Conservation (phyloP, 1,139 yeast genomes). For the Sugiyamaella castrensis region DNA sequence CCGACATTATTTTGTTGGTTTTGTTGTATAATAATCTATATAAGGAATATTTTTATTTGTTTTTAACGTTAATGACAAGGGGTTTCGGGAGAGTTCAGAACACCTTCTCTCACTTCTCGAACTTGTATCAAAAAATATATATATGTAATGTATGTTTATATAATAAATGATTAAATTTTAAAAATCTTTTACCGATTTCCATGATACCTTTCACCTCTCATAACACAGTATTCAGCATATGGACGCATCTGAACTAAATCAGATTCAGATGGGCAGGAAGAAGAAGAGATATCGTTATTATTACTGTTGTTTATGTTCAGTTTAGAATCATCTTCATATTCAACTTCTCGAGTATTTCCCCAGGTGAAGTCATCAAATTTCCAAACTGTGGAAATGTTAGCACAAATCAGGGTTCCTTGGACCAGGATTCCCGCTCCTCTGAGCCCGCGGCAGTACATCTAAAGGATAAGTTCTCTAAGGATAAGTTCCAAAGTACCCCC, state of each 20-base stretch:
- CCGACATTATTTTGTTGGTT: conserved; percentile 38
- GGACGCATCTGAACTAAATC: conserved; percentile 11
- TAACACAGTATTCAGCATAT: conserved; percentile 12
- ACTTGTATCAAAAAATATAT: too few relatives aligned
- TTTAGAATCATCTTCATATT: conserved; percentile 12
- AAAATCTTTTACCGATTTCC: background rate
- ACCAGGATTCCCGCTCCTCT: too few relatives aligned
- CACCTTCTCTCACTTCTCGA: background rate
- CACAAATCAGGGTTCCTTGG: too few relatives aligned
- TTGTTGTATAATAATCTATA: conserved; percentile 29
- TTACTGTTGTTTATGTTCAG: background rate
- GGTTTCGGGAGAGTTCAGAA: too few relatives aligned
- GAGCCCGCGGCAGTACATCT: too few relatives aligned
- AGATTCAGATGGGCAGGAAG: conserved; percentile 1
- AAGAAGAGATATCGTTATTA: background rate
- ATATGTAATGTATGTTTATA: background rate
- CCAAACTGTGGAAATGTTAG: conserved; percentile 51
- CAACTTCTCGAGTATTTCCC: conserved; percentile 78
- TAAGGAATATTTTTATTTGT: background rate
- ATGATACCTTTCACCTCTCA: conserved; percentile 1
- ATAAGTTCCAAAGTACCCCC: too few relatives aligned
- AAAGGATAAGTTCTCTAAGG: too few relatives aligned
- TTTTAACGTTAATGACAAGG: too few relatives aligned
- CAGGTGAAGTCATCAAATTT: conserved; percentile 93
- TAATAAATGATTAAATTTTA: background rate